Evolutionary conservation across 352 stramenopile genomes (phyloP).

Genomic region (Phytopythium boreale): DNA sequence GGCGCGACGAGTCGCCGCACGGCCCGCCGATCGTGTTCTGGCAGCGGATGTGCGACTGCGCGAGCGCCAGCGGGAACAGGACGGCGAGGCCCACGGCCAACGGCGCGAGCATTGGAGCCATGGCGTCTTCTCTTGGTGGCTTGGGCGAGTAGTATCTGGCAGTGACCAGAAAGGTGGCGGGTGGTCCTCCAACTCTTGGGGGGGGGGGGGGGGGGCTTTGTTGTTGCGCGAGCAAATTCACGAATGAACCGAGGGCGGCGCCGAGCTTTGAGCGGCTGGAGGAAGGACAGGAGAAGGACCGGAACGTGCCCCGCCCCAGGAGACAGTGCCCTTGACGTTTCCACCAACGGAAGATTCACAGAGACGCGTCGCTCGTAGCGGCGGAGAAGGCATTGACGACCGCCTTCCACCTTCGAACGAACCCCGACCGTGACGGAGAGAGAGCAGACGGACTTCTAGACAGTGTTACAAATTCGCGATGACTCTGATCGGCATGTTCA

Average conservation of each 20-base stretch:
- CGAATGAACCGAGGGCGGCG: background rate
- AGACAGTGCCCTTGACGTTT: background rate
- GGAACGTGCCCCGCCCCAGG: too few species aligned
- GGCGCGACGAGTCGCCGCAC: constrained; percentile 31
- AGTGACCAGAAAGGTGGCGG: background rate
- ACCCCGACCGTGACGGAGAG: too few species aligned
- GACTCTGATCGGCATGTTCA: too few species aligned
- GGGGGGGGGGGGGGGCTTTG: background rate
- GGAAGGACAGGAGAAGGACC: background rate
- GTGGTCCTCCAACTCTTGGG: background rate
- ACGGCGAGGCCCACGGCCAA: constrained; percentile 1
- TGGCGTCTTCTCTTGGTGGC: background rate
- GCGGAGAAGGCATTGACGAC: too few species aligned
- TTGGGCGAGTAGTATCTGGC: background rate
- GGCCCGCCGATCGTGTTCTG: constrained; percentile 39
- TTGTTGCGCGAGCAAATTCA: background rate
- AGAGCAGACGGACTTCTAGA: too few species aligned
- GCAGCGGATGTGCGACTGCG: constrained; percentile 41
- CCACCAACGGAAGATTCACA: too few species aligned
- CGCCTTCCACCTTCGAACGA: background rate
- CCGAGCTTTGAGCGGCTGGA: background rate
- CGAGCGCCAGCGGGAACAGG: constrained; percentile 11
- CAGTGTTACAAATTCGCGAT: too few species aligned
- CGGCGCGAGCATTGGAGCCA: background rate
- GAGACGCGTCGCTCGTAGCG: too few species aligned